Percentiles rank a stretch among this genome's conserved stretches.
Conservation (phyloP, 2,329 filamentous ascomycete genomes). For the Arthrobotrys pseudoclavata region DNA sequence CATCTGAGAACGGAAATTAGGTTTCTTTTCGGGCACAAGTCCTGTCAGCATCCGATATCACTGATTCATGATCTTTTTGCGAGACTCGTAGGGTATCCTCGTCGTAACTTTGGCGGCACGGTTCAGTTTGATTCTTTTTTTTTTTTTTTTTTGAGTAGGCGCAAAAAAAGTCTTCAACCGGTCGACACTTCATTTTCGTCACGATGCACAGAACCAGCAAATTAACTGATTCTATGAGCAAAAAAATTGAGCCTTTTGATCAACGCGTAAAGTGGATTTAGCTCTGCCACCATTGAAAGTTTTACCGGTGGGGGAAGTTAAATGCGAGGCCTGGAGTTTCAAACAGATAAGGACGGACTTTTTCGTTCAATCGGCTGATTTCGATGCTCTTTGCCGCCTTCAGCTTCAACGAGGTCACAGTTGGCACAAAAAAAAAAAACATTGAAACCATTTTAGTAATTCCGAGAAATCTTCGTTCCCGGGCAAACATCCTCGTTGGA, state of each 20-base stretch:
- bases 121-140: neutral
- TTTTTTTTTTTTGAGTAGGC: neutral
- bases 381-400: slow-evolving; percentile 38
- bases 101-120: slow-evolving; percentile 7
- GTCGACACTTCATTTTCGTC: slow-evolving; percentile 25
- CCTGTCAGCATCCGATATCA: neutral
- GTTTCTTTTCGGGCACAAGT: neutral
- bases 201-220: slow-evolving; percentile 46
- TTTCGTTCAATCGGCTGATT: slow-evolving; percentile 44
- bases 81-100: neutral
- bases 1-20: slow-evolving; percentile 1
- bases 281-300: slow-evolving; percentile 27
- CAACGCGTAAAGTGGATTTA: slow-evolving; percentile 48
- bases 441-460: neutral
- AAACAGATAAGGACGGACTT: slow-evolving; percentile 42
- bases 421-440: neutral
- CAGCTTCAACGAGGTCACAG: slow-evolving; percentile 23
- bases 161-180: slow-evolving; percentile 10
- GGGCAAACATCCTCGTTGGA: neutral
- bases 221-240: slow-evolving; percentile 36
- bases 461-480: too few species aligned
- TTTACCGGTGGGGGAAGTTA: slow-evolving; percentile 46
- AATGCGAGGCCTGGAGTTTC: slow-evolving; percentile 51
- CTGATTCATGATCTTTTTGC: slow-evolving; percentile 2
- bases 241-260: slow-evolving; percentile 21